A percentile compares a stretch with the other conserved stretches of the same genome.
phyloP scores from a whole-genome alignment of 2,329 filamentous ascomycete genomes.

The Phaeoacremonium minimum region DNA sequence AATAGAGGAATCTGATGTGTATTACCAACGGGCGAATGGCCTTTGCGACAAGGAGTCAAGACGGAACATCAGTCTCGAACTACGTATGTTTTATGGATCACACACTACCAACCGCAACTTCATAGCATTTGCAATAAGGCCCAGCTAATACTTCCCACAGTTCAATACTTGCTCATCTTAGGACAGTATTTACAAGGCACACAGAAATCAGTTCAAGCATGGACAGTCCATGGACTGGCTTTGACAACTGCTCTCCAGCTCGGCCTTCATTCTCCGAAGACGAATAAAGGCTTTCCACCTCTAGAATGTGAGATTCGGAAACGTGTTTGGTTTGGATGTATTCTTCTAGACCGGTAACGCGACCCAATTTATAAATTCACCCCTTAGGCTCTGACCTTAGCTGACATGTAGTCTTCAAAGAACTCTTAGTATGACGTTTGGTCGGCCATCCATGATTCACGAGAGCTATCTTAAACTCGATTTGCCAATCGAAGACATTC shows the following conservation, averaged over 20 bases:
- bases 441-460: constrained; percentile 39
- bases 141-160: not conserved
- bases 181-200: constrained; percentile 51
- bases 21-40: constrained; percentile 35
- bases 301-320: constrained; percentile 41
- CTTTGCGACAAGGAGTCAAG: constrained; percentile 37
- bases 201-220: constrained; percentile 46
- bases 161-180: constrained; percentile 42
- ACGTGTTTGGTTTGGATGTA: constrained; percentile 44
- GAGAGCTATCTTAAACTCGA: constrained; percentile 35
- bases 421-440: constrained; percentile 47
- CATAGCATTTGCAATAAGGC: not conserved
- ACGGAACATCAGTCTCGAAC: constrained; percentile 37
- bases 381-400: not conserved
- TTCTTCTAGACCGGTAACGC: constrained; percentile 37
- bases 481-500: constrained; percentile 18
- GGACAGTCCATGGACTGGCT: constrained; percentile 48
- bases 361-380: not conserved
- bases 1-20: constrained; percentile 38
- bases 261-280: constrained; percentile 41
- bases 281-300: constrained; percentile 25
- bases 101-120: constrained; percentile 1
- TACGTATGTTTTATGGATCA: no score
- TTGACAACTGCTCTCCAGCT: constrained; percentile 46
- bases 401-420: constrained; percentile 17